A percentile compares a stretch with the other conserved stretches of the same genome.
Conservation (phyloP, 2,329 filamentous ascomycete genomes). For the Penicillium brasilianum region DNA sequence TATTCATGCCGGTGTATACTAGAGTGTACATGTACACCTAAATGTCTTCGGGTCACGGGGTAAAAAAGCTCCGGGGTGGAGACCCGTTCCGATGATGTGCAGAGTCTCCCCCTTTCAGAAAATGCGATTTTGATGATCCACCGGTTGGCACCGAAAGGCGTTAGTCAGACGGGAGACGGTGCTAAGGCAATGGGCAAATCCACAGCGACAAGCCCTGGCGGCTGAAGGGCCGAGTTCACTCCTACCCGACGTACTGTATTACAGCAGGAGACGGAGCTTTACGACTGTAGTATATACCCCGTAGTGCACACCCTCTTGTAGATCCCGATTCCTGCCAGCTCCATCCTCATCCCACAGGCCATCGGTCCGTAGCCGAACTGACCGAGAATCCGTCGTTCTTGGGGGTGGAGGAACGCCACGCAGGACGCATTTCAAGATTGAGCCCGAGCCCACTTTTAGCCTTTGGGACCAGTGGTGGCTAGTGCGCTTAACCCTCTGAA, state of each 20-base stretch:
- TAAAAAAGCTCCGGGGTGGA: background rate
- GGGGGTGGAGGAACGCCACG: constrained; percentile 10
- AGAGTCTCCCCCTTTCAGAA: background rate
- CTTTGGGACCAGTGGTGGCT: background rate
- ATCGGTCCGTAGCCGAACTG: background rate
- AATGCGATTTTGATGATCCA: constrained; percentile 8
- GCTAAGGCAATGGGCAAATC: background rate
- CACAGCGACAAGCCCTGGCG: background rate
- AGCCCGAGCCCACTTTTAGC: constrained; percentile 16
- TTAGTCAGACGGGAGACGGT: background rate
- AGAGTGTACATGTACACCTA: too few species aligned
- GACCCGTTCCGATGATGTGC: constrained; percentile 1
- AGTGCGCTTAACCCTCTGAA: constrained; percentile 25
- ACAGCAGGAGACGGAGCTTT: background rate
- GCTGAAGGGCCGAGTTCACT: constrained; percentile 3
- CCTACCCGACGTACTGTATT: too few species aligned
- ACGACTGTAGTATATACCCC: background rate
- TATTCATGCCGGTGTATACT: too few species aligned
- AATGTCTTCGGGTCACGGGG: background rate
- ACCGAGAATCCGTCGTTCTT: background rate
- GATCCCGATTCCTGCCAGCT: background rate
- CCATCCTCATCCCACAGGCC: background rate
- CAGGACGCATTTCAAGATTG: constrained; percentile 10
- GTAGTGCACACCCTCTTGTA: background rate
- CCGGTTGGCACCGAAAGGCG: background rate